Percentiles rank a stretch among this genome's conserved stretches.
Evolutionary conservation across 139 green algal species (phyloP).

Genomic region (Parachlorella kessleri): DNA sequence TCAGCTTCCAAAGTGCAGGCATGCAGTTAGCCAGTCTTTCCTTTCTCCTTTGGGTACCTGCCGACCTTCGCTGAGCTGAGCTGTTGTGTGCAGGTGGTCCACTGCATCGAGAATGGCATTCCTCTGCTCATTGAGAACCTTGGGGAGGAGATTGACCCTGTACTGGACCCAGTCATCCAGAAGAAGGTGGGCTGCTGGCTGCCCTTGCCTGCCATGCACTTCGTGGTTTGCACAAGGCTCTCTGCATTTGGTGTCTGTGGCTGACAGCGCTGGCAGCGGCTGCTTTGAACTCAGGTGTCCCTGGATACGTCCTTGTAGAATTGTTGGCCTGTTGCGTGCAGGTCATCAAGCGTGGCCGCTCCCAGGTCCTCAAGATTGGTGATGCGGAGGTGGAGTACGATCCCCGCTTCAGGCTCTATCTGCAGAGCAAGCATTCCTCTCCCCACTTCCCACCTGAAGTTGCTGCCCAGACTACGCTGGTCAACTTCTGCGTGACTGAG

Average conservation of each 20-base stretch:
- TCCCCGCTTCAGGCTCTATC: slow-evolving; percentile 77
- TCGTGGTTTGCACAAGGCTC: too few species aligned
- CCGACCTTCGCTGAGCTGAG: not conserved
- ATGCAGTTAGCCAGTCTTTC: too few species aligned
- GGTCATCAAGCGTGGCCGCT: slow-evolving; percentile 74
- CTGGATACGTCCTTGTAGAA: not conserved
- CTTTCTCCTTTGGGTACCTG: not conserved
- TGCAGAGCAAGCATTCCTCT: slow-evolving; percentile 89
- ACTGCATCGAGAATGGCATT: slow-evolving; percentile 82
- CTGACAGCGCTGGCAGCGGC: too few species aligned
- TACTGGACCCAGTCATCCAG: slow-evolving; percentile 84
- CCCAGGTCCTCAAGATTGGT: slow-evolving; percentile 82
- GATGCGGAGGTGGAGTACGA: slow-evolving; percentile 81
- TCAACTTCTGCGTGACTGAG: slow-evolving; percentile 94
- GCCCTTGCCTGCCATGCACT: too few species aligned
- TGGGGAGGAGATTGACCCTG: slow-evolving; percentile 81
- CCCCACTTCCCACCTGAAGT: slow-evolving; percentile 94
- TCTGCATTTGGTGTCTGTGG: too few species aligned
- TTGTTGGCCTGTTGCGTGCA: slow-evolving; percentile 9
- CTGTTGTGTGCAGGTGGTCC: slow-evolving; percentile 56
- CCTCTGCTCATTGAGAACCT: slow-evolving; percentile 89
- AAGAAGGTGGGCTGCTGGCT: slow-evolving; percentile 52
- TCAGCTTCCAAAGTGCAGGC: too few species aligned
- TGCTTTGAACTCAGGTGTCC: too few species aligned
- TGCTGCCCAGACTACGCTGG: slow-evolving; percentile 82